Conservation (phyloP, 768 basidiomycete species). For the Russula sp. region DNA sequence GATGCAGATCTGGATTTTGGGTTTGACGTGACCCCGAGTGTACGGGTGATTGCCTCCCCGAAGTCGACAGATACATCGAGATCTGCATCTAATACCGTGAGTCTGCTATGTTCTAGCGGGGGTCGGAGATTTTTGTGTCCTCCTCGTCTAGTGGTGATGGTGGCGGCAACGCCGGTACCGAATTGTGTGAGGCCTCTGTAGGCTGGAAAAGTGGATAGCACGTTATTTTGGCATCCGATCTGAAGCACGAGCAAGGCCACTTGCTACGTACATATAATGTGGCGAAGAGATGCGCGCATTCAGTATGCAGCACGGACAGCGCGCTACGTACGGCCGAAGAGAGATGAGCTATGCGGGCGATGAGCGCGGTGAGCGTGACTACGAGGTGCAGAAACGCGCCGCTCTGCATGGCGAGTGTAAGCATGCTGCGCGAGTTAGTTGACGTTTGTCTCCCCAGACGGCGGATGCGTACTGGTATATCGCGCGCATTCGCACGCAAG, state of each 20-base stretch:
- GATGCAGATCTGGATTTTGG: slow-evolving; percentile 1
- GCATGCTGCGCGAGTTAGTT: slow-evolving; percentile 44
- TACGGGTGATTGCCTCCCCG: slow-evolving; percentile 15
- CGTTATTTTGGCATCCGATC: not conserved
- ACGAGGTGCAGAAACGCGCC: slow-evolving; percentile 71
- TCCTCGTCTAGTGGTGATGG: not conserved
- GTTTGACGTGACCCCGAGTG: not conserved
- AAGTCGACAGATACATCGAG: slow-evolving; percentile 19
- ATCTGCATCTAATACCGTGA: not conserved
- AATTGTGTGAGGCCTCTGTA: not conserved
- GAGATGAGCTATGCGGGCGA: slow-evolving; percentile 48
- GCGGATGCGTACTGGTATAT: slow-evolving; percentile 49
- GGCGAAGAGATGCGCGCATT: slow-evolving; percentile 10
- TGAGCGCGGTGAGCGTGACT: slow-evolving; percentile 58
- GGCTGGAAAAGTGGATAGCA: not conserved
- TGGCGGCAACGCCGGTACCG: not conserved
- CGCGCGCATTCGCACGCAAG: slow-evolving; percentile 44
- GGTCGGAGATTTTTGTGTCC: not conserved
- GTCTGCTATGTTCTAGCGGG: not conserved
- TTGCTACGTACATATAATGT: slow-evolving; percentile 20
- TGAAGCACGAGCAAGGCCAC: not conserved
- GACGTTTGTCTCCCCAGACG: not conserved
- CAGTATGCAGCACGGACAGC: slow-evolving; percentile 11
- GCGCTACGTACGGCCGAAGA: slow-evolving; percentile 9
- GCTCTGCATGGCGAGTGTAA: slow-evolving; percentile 61